These are phyloP conservation scores for Rutstroemia sp. DNA, from an alignment of 2,329 filamentous ascomycete genomes.

Conservation along the genomic window DNA sequence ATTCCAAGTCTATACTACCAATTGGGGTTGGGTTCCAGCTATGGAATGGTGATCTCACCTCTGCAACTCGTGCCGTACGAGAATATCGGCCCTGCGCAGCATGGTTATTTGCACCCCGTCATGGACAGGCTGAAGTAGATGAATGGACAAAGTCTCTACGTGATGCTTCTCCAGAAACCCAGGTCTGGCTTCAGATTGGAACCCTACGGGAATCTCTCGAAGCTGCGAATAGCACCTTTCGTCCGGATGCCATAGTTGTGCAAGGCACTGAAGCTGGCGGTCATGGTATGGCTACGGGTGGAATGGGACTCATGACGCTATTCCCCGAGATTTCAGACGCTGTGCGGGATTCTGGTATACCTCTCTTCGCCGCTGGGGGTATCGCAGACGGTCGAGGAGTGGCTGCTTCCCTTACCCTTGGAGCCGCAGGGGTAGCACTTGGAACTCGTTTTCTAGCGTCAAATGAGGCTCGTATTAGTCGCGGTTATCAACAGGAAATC, in stretches of 20 bases:
- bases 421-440: conserved; percentile 37
- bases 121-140: too few relatives aligned
- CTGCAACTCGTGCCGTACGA: too few relatives aligned
- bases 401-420: conserved; percentile 29
- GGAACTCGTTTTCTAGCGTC: conserved; percentile 44
- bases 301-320: conserved; percentile 28
- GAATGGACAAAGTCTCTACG: too few relatives aligned
- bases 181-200: conserved; percentile 31
- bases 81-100: too few relatives aligned
- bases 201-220: conserved; percentile 21
- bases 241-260: conserved; percentile 30
- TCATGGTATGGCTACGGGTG: conserved; percentile 26
- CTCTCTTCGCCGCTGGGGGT: conserved; percentile 30
- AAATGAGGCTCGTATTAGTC: conserved; percentile 37
- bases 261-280: conserved; percentile 33
- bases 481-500: conserved; percentile 41
- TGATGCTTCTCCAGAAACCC: too few relatives aligned
- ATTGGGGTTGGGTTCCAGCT: too few relatives aligned
- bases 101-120: too few relatives aligned
- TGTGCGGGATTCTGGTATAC: conserved; percentile 18
- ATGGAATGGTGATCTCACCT: too few relatives aligned
- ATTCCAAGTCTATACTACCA: too few relatives aligned
- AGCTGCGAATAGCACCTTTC: conserved; percentile 4
- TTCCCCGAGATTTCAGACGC: conserved; percentile 30
- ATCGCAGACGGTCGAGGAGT: conserved; percentile 31